Conservation (phyloP, 2,329 filamentous ascomycete species). For the Ophiostoma sp. region DNA sequence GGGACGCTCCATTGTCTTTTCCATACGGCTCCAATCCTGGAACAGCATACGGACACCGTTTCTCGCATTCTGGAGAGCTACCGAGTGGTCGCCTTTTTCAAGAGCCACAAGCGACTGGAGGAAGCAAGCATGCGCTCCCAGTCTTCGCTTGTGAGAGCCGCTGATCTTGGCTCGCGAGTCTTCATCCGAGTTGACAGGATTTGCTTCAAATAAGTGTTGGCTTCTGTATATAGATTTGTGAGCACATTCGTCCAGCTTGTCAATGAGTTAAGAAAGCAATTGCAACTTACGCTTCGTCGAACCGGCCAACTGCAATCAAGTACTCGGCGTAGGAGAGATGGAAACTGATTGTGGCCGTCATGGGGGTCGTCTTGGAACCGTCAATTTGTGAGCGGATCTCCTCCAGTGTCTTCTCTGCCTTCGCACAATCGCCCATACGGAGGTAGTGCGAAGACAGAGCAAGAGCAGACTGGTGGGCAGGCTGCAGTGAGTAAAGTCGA, state of each 20-base stretch:
- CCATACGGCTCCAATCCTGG: conserved; percentile 56
- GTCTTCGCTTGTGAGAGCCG: conserved; percentile 18
- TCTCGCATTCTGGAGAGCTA: conserved; percentile 59
- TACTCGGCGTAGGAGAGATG: conserved; percentile 76
- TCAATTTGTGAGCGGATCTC: conserved; percentile 54
- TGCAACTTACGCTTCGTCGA: conserved; percentile 57
- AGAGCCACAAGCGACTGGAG: conserved; percentile 66
- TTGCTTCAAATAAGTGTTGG: conserved; percentile 26
- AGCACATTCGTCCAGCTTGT: background rate
- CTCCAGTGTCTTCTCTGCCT: conserved; percentile 56
- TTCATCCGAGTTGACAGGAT: background rate
- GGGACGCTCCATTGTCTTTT: conserved; percentile 37
- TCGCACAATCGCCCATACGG: conserved; percentile 52
- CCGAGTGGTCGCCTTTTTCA: conserved; percentile 59
- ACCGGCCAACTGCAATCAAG: conserved; percentile 64
- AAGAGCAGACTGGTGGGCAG: conserved; percentile 50
- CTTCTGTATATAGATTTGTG: conserved; percentile 10
- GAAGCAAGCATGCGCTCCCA: conserved; percentile 55
- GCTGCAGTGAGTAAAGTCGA: conserved; percentile 30
- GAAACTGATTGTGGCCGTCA: conserved; percentile 51
- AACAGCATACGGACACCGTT: conserved; percentile 58
- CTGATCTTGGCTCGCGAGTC: background rate
- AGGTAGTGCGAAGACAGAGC: conserved; percentile 55
- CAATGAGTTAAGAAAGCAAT: background rate
- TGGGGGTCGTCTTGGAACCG: conserved; percentile 38